Conservation (phyloP, 139 green algal genomes). For the Volvox reticuliferus region DNA sequence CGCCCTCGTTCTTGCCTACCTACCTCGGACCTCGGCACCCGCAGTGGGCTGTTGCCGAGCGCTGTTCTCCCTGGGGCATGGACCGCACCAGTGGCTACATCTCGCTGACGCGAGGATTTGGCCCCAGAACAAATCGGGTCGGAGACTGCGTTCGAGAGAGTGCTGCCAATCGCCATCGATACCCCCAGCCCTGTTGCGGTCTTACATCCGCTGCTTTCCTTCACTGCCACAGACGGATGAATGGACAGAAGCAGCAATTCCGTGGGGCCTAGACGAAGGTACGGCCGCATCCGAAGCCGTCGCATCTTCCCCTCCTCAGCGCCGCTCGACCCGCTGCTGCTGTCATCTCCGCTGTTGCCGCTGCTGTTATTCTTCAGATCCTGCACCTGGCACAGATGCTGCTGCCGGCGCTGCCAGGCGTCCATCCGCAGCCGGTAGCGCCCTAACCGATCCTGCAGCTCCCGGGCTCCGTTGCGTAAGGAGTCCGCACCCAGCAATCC, state of each 20-base stretch:
- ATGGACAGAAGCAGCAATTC: constrained; percentile 43
- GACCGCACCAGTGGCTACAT: no score
- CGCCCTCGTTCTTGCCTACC: no score
- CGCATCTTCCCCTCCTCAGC: background rate
- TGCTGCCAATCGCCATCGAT: no score
- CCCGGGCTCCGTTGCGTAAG: background rate
- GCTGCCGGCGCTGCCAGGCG: background rate
- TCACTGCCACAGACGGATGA: background rate
- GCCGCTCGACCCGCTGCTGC: background rate
- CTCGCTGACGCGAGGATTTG: no score
- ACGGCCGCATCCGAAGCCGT: background rate
- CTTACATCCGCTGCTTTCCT: background rate
- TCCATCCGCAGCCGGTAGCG: background rate
- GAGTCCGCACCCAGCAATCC: constrained; percentile 1
- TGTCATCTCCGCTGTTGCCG: background rate
- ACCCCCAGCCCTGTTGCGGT: no score
- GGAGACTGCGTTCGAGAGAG: no score
- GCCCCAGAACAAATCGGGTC: no score
- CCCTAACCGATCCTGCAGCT: background rate
- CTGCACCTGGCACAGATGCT: background rate
- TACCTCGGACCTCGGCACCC: no score
- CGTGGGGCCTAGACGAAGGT: constrained; percentile 3
- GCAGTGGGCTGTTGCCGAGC: no score
- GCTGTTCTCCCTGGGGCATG: background rate
- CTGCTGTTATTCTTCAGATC: background rate